Base-by-base conservation (phyloP, 2,329 filamentous ascomycete genomes). In the Ophiostoma ips region DNA sequence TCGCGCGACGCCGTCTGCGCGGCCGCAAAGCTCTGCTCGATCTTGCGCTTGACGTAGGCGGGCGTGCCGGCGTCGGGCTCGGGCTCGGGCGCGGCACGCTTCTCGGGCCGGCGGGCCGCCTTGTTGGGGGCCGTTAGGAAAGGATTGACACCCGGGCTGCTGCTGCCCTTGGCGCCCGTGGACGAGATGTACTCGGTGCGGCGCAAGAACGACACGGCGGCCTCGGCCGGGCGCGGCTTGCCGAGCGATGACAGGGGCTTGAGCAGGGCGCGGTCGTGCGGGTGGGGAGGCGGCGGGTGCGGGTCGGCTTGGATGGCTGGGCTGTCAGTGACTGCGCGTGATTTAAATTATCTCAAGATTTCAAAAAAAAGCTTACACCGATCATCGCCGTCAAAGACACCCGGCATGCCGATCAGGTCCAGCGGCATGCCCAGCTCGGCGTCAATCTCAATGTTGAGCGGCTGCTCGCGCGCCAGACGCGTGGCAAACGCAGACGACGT, bases 341-440 rank as follows among this genome's bases (percentile, higher is more conserved):
- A n/a, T n/a, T n/a, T n/a, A n/a, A n/a, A n/a, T n/a, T n/a, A n/a
- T n/a, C n/a, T 7, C 34, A 13, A 40, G 12, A 40, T 2, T 10
- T 3, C 18, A 40, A 21, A 40, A 15, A 24, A 16, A 40, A 28
- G 16, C 73, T 64, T 73, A 95, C 89, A 87, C 68, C 84, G 84
- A 71, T 96, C 90, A 64, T 96, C 88, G 52, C 89, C 90, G 60
- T 96, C 83, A 61, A 96, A 95, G 51, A 96, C 82, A 30, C 89
- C 88, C 7, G 90, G 90, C 70, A 96, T 87, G 60, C 92, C 92
- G 52, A 96, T 84, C 58, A 98, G 70, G 64, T 96, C 90, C 62
- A 98, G 80, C 53, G 89, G 88, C 92, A 98, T 96, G 52, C 92
- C 92, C 58, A 96, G 77, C 71, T 98, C 92, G 9, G 89, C 92